Evolutionary conservation across 371 early-diverging fungal genomes (phyloP), one percentile per base, ranked within the genome.

Genomic region (Entomophthora muscae): DNA sequence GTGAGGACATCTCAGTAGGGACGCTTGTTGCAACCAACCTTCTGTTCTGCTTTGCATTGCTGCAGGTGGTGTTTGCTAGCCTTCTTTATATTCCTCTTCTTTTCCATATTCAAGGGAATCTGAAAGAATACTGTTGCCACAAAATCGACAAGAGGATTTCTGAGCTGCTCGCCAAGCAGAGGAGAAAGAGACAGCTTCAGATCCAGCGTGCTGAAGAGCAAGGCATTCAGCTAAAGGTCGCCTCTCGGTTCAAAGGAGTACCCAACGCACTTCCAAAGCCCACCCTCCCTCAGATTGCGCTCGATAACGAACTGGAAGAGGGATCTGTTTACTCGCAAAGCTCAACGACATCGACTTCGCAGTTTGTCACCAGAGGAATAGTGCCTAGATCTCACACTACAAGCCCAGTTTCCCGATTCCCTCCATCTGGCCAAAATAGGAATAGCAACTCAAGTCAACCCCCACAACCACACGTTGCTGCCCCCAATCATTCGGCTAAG

Each of bases 121-220:
- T 93, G 60, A 93, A 93, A 68, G 93, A 93, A 69, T 93, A 85
- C 67, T 88, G 88, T 65, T 89, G 89, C 66, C 89, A 90, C 73
- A 89, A 88, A 71, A 85, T 93, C 54, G 93, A 91, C 73, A 93
- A 91, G 69, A 73, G 90, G 17, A 62, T 62, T 24, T 52, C 62
- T 2, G 27, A 62, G 30, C 53, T 62, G 28, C 42, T 62, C 3
- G 52, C 24, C 21, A 52, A 51, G 12, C 62, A 62, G n/a, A 52
- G 53, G 5, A 5, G 27, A 7, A 51, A 62, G 29, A 32, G 62
- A 3, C 52, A 52, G 53, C 28, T 26, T 12, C 3, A 30, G 31
- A 30, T 10, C 30, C 30, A 33, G 26, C 1, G 58, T 1, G 58
- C 58, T 57, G 58, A 57, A 21, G 58, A 57, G 31, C 58, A 57